Base-by-base conservation (phyloP, 768 basidiomycete genomes). In the Suillus subluteus region DNA sequence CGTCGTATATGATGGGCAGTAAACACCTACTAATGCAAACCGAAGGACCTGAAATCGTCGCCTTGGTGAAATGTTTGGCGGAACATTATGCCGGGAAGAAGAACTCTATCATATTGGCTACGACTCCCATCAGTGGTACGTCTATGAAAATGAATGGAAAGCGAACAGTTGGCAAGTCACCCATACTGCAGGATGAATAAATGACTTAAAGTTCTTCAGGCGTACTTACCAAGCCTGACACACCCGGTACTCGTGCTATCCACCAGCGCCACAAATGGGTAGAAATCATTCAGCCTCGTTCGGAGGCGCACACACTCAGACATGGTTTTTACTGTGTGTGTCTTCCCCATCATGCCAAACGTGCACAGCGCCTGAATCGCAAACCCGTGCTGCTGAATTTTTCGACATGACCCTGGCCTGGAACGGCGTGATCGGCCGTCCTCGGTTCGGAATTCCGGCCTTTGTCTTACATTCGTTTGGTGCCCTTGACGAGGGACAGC, bases 381-480 rank as follows among this genome's bases (percentile, higher is more conserved):
- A 83, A n/a, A 68, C 62, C 16, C 61, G 65, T 1, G 50, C 50
- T 52, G 50, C 50, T 16, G 50, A 52, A 9, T 52, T 30, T 30
- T 52, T 52, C 15, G 50, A 62, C 6, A 68, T 58, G 1, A 79
- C 76, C 0, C 15, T 64, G 8, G 82, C 82, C 1, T 85, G 84
- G 83, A 70, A 71, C 1, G 69, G 62, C 7, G 77, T 78, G 2
- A 18, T 55, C 0, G 59, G 70, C 9, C 68, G 68, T 38, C 40
- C 71, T 15, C 74, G 79, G 1, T 80, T 83, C 38, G 83, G 83
- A 0, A 82, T 76, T 4, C 64, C 66, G 0, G 76, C 80, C 58
- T 70, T 83, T 16, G 73, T 80, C 18, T 62, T n/a, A n/a, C n/a
- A 98, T 75, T 98, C 95, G 94, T 98, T 98, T 74, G 95, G 98